phyloP scores from a whole-genome alignment of 2,329 filamentous ascomycete genomes.

The Fusarium palustre region DNA sequence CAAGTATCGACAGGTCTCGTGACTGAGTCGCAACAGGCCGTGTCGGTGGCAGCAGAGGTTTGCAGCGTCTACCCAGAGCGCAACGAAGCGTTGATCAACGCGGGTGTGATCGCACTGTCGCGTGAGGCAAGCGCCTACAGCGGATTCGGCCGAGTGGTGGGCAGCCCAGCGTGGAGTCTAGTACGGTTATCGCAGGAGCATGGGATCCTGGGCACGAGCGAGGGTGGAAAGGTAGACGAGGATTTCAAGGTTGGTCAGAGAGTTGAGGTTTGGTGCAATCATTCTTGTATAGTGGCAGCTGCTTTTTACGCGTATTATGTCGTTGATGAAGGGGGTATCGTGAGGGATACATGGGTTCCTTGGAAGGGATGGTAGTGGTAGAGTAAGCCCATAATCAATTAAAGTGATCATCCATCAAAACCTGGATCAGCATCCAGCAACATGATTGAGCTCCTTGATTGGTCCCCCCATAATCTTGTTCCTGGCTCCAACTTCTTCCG shows the following conservation, averaged over 20 bases:
- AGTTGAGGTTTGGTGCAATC: slow-evolving; percentile 50
- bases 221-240: slow-evolving; percentile 42
- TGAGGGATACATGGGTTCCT: slow-evolving; percentile 52
- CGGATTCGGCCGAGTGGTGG: slow-evolving; percentile 50
- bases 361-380: slow-evolving; percentile 51
- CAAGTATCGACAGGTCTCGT: slow-evolving; percentile 54
- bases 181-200: slow-evolving; percentile 54
- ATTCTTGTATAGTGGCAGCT: slow-evolving; percentile 55
- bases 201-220: slow-evolving; percentile 49
- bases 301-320: slow-evolving; percentile 53
- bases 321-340: slow-evolving; percentile 51
- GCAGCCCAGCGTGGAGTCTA: slow-evolving; percentile 49
- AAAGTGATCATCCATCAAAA: slow-evolving; percentile 1
- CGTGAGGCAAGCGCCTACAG: slow-evolving; percentile 50
- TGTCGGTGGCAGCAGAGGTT: slow-evolving; percentile 51
- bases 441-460: slow-evolving; percentile 31
- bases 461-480: slow-evolving; percentile 19
- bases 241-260: slow-evolving; percentile 51
- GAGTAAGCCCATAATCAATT: not conserved
- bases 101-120: slow-evolving; percentile 52
- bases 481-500: slow-evolving; percentile 36
- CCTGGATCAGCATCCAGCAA: slow-evolving; percentile 8
- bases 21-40: slow-evolving; percentile 46
- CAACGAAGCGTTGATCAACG: slow-evolving; percentile 55
- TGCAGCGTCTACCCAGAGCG: slow-evolving; percentile 54